Evolutionary conservation across 805 yeast species (phyloP).

Genomic region (Tanozyma kutaoensis): DNA sequence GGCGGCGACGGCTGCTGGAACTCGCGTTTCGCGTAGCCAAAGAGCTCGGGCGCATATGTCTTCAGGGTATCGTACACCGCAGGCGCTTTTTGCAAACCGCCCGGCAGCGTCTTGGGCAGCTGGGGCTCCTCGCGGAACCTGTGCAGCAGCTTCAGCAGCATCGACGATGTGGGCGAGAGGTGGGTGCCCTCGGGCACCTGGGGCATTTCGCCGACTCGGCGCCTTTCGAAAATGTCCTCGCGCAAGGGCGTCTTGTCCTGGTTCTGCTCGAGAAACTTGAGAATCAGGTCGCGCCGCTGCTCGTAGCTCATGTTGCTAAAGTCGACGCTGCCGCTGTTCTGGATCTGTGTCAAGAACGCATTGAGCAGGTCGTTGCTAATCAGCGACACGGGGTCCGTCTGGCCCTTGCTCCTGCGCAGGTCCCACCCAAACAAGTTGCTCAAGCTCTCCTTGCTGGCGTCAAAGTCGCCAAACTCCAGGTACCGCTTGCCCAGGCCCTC

Average conservation of each 20-base stretch:
- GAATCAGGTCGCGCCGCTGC: conserved; percentile 25
- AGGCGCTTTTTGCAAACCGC: background rate
- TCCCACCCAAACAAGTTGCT: conserved; percentile 18
- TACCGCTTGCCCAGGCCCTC: conserved; percentile 4
- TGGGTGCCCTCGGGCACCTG: conserved; percentile 6
- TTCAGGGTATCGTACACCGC: no score
- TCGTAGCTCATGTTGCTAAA: conserved; percentile 24
- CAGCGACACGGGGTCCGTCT: conserved; percentile 14
- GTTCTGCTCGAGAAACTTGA: conserved; percentile 23
- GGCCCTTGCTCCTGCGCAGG: conserved; percentile 10
- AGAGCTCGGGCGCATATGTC: no score
- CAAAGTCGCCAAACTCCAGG: background rate
- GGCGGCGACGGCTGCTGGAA: no score
- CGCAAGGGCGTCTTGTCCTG: conserved; percentile 14
- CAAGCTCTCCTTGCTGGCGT: conserved; percentile 15
- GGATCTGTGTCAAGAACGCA: conserved; percentile 20
- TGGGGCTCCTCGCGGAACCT: conserved; percentile 22
- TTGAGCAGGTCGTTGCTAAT: conserved; percentile 16
- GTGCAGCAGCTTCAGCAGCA: conserved; percentile 17
- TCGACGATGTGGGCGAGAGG: conserved; percentile 22
- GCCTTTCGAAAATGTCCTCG: conserved; percentile 24
- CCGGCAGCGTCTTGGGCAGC: conserved; percentile 26
- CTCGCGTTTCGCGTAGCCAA: no score
- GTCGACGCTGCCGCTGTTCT: conserved; percentile 22
- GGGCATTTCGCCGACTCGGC: no score